These are phyloP conservation scores for Gossypium australe DNA, from an alignment of 345 rosid genomes.

Conservation along the genomic window DNA sequence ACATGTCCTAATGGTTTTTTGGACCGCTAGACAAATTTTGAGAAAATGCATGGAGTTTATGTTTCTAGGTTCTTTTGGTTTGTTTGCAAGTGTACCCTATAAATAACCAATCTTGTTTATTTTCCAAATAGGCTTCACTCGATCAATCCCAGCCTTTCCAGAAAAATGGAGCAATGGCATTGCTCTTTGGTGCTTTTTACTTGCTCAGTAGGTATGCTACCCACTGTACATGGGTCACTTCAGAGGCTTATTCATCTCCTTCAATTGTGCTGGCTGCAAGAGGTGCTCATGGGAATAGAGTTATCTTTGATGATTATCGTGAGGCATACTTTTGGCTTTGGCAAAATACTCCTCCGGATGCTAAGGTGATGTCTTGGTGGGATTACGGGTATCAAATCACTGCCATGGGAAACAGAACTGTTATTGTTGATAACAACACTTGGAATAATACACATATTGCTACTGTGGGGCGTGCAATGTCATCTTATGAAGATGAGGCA, in stretches of 20 bases:
- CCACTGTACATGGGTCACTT: slow-evolving; percentile 98
- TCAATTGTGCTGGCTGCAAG: slow-evolving; percentile 98
- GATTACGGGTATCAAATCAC: slow-evolving; percentile 99
- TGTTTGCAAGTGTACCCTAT: neutral
- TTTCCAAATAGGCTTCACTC: slow-evolving; percentile 48
- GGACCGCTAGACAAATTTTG: no score
- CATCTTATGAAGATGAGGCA: slow-evolving; percentile 96
- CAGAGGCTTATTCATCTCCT: slow-evolving; percentile 99
- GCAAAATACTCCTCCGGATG: slow-evolving; percentile 91
- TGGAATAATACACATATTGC: slow-evolving; percentile 99
- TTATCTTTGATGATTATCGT: slow-evolving; percentile 97
- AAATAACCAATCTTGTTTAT: slow-evolving; percentile 14
- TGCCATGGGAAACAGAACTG: slow-evolving; percentile 99
- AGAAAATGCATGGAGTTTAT: no score
- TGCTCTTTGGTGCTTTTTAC: slow-evolving; percentile 84
- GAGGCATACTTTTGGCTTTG: slow-evolving; percentile 99
- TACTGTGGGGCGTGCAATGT: slow-evolving; percentile 99
- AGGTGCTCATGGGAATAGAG: slow-evolving; percentile 93
- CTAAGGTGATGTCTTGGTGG: slow-evolving; percentile 99
- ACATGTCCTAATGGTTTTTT: no score
- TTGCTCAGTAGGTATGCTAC: slow-evolving; percentile 83
- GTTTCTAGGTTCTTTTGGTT: neutral
- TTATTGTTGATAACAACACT: slow-evolving; percentile 94
- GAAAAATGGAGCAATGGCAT: slow-evolving; percentile 75
- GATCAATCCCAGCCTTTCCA: slow-evolving; percentile 97